Conservation (phyloP, 352 stramenopile species). For the Globisporangium cederbergense region DNA sequence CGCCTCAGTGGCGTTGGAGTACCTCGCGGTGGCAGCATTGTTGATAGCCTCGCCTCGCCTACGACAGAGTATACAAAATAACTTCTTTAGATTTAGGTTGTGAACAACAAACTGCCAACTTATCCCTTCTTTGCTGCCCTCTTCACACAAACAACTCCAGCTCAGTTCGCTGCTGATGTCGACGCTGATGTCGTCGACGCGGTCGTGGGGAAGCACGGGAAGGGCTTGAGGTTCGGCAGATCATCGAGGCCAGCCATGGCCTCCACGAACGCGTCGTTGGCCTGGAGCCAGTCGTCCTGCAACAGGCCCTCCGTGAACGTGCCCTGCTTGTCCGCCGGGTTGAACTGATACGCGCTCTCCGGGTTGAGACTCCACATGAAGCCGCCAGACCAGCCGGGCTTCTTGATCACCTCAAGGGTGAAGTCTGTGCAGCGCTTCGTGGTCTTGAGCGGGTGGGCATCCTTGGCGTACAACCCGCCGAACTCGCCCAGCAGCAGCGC, state of each 20-base stretch:
- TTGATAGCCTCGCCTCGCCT: neutral
- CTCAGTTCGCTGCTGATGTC: neutral
- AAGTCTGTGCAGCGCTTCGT: conserved; percentile 31
- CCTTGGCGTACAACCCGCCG: conserved; percentile 27
- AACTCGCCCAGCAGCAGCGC: conserved; percentile 34
- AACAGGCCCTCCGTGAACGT: conserved; percentile 25
- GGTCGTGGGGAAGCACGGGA: conserved; percentile 29
- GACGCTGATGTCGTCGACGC: neutral
- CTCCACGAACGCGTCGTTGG: conserved; percentile 25
- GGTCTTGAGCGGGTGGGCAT: conserved; percentile 28
- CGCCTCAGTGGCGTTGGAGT: no score
- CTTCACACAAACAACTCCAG: neutral
- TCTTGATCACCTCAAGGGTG: conserved; percentile 27
- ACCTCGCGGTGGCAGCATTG: neutral
- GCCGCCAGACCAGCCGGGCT: conserved; percentile 29
- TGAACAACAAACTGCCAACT: neutral
- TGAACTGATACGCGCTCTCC: conserved; percentile 37
- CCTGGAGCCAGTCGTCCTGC: conserved; percentile 23
- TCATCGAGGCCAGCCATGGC: conserved; percentile 27
- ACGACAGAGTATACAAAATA: neutral
- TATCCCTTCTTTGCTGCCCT: neutral
- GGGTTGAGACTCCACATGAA: conserved; percentile 40
- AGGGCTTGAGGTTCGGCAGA: conserved; percentile 25
- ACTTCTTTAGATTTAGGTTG: neutral
- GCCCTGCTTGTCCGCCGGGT: conserved; percentile 26